These are phyloP conservation scores for Citropsis articulata DNA, from an alignment of 345 rosid genomes.

Conservation along the genomic window DNA sequence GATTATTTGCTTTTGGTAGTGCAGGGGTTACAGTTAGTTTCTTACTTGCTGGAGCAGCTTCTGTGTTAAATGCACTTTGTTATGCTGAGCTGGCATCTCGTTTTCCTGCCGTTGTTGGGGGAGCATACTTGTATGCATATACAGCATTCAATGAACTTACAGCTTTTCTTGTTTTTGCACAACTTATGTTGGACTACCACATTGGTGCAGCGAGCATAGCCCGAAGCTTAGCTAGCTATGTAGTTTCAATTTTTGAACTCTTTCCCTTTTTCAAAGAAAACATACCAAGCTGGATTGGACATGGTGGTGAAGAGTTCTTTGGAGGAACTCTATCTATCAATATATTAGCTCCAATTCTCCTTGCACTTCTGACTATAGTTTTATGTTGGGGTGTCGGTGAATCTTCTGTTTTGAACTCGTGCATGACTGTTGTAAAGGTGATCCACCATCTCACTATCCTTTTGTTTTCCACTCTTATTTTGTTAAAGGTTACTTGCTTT, in stretches of 20 bases:
- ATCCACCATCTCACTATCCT: neutral
- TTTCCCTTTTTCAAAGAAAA: conserved; percentile 57
- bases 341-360: conserved; percentile 69
- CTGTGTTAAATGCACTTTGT: conserved; percentile 89
- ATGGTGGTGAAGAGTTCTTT: conserved; percentile 68
- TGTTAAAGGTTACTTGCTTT: neutral
- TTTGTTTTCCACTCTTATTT: neutral
- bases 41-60: conserved; percentile 82
- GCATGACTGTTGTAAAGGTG: conserved; percentile 86
- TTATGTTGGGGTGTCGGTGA: conserved; percentile 81
- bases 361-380: conserved; percentile 64
- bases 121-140: conserved; percentile 83
- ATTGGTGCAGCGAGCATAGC: conserved; percentile 98
- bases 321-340: conserved; percentile 85
- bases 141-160: conserved; percentile 91
- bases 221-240: conserved; percentile 85
- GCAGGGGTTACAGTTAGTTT: conserved; percentile 90
- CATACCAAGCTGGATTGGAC: conserved; percentile 83
- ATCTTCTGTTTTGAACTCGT: conserved; percentile 68
- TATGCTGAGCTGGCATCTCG: conserved; percentile 90
- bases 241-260: conserved; percentile 65
- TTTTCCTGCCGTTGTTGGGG: conserved; percentile 94
- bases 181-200: conserved; percentile 91
- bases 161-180: conserved; percentile 89
- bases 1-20: neutral